Percentiles rank a stretch among this genome's conserved stretches.
Conservation (phyloP, 306 rosid genomes). For the Glycine tomentella region DNA sequence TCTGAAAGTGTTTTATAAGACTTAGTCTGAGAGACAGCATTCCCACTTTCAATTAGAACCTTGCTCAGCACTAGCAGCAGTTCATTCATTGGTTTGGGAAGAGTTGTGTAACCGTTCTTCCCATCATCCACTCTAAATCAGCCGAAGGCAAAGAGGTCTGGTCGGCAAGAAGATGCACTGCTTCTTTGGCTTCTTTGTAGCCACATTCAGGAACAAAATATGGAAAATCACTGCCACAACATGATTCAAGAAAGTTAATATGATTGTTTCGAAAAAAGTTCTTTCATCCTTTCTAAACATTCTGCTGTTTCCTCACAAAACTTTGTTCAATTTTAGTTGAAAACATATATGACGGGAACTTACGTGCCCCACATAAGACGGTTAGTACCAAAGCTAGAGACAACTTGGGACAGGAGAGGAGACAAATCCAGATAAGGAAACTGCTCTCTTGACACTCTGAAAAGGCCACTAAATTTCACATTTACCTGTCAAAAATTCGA, state of each 20-base stretch:
- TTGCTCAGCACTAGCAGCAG: not conserved
- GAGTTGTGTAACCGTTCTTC: conserved; percentile 59
- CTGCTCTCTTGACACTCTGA: conserved; percentile 74
- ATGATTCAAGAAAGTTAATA: not conserved
- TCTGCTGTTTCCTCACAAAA: not conserved
- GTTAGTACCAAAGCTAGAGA: conserved; percentile 73
- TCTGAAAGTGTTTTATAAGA: not conserved
- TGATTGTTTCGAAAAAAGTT: not conserved
- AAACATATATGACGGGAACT: conserved; percentile 4
- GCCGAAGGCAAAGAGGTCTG: conserved; percentile 55
- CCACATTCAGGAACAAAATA: conserved; percentile 66
- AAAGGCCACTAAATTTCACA: conserved; percentile 83
- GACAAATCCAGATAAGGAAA: conserved; percentile 74
- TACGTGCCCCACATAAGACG: conserved; percentile 72
- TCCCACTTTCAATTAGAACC: not conserved
- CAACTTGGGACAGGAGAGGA: conserved; percentile 32
- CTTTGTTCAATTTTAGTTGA: not conserved
- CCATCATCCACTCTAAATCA: conserved; percentile 84
- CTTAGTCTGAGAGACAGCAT: not conserved
- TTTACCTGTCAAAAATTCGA: conserved; percentile 60
- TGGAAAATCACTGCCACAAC: no score
- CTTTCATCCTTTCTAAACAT: not conserved
- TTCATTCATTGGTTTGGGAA: conserved; percentile 52
- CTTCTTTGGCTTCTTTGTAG: conserved; percentile 59
- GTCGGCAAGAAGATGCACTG: conserved; percentile 12